phyloP scores from a whole-genome alignment of 345 rosid species.

The Murraya paniculata region DNA sequence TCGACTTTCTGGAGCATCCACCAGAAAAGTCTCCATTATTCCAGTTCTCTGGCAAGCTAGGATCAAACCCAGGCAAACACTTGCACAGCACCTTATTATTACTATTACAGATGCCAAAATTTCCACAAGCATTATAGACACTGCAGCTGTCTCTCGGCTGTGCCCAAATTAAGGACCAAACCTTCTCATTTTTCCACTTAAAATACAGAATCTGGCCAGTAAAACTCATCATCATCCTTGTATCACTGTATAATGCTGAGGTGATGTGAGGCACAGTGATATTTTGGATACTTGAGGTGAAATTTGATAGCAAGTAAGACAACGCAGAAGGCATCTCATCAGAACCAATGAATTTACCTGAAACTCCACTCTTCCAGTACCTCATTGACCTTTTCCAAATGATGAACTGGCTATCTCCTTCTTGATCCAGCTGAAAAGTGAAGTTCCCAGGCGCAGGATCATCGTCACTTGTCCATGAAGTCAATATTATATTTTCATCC shows the following conservation, averaged over 20 bases:
- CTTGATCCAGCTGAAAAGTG: constrained; percentile 41
- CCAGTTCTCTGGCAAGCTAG: constrained; percentile 38
- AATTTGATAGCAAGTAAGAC: constrained; percentile 43
- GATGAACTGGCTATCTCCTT: constrained; percentile 31
- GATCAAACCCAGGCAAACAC: constrained; percentile 48
- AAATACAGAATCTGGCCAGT: constrained; percentile 38
- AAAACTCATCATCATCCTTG: constrained; percentile 35
- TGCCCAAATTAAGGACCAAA: constrained; percentile 37
- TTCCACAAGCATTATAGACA: constrained; percentile 44
- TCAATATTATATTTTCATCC: constrained; percentile 27
- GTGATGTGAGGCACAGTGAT: constrained; percentile 45
- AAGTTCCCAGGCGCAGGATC: constrained; percentile 67
- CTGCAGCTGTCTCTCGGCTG: constrained; percentile 47
- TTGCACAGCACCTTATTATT: constrained; percentile 35
- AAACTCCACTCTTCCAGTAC: constrained; percentile 50
- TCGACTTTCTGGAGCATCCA: constrained; percentile 46
- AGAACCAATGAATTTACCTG: constrained; percentile 29
- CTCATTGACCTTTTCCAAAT: constrained; percentile 32
- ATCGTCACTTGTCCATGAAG: constrained; percentile 50
- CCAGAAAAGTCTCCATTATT: constrained; percentile 27
- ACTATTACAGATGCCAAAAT: constrained; percentile 45
- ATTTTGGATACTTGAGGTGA: constrained; percentile 30
- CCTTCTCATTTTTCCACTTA: constrained; percentile 22
- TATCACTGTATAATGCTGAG: constrained; percentile 33
- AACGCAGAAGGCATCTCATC: constrained; percentile 38